A percentile compares a stretch with the other conserved stretches of the same genome.
Evolutionary conservation across 352 stramenopile genomes (phyloP).

Genomic region (Phytophthora brassicae): DNA sequence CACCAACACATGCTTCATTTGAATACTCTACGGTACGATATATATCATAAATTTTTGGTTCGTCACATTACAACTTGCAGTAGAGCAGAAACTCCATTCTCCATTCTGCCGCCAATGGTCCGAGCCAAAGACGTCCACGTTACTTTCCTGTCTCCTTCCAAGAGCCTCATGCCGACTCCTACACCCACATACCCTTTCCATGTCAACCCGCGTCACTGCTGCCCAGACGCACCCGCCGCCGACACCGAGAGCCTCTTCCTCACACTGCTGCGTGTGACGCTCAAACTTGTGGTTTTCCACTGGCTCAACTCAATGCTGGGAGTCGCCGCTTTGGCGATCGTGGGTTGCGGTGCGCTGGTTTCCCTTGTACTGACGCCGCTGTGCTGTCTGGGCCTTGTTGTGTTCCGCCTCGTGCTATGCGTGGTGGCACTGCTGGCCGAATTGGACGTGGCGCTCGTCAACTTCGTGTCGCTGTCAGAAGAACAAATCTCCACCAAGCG

Average conservation of each 20-base stretch:
- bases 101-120: no score
- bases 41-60: no score
- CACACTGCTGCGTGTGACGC: conserved; percentile 37
- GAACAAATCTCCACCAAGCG: conserved; percentile 53
- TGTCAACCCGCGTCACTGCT: conserved; percentile 13
- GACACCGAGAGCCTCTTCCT: conserved; percentile 20
- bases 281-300: conserved; percentile 65
- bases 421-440: conserved; percentile 55
- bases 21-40: no score
- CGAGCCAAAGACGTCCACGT: conserved; percentile 35
- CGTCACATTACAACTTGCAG: no score
- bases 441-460: conserved; percentile 60
- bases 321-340: conserved; percentile 41
- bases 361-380: conserved; percentile 51
- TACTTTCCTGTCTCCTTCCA: conserved; percentile 31
- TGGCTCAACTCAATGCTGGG: conserved; percentile 57
- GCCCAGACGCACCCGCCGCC: neutral
- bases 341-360: conserved; percentile 37
- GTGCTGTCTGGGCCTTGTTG: conserved; percentile 53
- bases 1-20: no score
- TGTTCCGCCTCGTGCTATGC: conserved; percentile 58
- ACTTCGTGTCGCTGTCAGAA: conserved; percentile 57
- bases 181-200: neutral
- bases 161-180: conserved; percentile 1
- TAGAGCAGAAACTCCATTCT: no score